Percentiles rank a stretch among this genome's conserved stretches.
Evolutionary conservation across 2,329 filamentous ascomycete species (phyloP).

Genomic region (Epichloe bromicola): DNA sequence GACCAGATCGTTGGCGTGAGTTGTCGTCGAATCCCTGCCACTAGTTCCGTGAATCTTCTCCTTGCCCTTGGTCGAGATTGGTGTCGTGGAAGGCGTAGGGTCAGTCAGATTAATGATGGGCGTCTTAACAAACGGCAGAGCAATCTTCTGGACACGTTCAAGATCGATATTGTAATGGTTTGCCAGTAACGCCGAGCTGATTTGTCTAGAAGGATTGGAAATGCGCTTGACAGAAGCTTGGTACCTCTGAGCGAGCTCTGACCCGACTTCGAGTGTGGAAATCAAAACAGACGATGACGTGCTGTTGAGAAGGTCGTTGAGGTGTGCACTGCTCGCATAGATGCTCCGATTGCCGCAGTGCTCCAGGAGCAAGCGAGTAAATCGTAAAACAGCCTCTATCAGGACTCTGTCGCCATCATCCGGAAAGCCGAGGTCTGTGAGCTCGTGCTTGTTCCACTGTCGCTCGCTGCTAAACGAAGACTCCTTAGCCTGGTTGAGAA

Average conservation of each 20-base stretch:
- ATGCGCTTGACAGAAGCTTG: conserved; percentile 75
- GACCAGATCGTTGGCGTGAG: conserved; percentile 75
- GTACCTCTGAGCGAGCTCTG: conserved; percentile 84
- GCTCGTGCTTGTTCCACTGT: conserved; percentile 29
- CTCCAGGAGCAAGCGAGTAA: conserved; percentile 78
- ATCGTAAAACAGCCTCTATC: conserved; percentile 66
- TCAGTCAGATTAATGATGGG: conserved; percentile 40
- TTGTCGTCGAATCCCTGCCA: conserved; percentile 38
- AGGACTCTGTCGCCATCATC: conserved; percentile 69
- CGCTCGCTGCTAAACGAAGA: conserved; percentile 36
- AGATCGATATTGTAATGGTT: conserved; percentile 74
- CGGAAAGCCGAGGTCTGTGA: conserved; percentile 49
- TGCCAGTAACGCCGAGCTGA: conserved; percentile 60
- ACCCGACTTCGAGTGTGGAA: conserved; percentile 64
- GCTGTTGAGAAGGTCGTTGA: conserved; percentile 81
- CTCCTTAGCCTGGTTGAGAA: conserved; percentile 44
- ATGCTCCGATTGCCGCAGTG: conserved; percentile 95
- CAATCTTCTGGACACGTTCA: conserved; percentile 74
- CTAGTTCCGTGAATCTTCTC: conserved; percentile 43
- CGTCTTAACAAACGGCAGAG: conserved; percentile 69
- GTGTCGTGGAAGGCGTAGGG: conserved; percentile 38
- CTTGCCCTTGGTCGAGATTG: conserved; percentile 57
- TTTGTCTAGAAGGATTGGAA: conserved; percentile 47
- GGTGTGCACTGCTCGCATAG: conserved; percentile 82
- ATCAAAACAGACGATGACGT: conserved; percentile 70